Conservation (phyloP, 768 basidiomycete genomes). For the Baorangia bicolor region DNA sequence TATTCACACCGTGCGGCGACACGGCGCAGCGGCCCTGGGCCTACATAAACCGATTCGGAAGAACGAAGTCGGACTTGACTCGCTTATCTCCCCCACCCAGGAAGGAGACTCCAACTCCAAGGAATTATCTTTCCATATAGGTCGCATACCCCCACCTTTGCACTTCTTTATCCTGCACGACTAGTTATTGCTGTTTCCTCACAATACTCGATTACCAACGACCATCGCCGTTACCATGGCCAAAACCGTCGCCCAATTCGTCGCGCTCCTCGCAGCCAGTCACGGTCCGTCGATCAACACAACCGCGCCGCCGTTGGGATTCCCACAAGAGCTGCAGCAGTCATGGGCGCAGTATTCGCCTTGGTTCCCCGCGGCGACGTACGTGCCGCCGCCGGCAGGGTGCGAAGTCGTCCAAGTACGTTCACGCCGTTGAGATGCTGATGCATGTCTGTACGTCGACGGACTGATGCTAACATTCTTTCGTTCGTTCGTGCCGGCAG, state of each 20-base stretch:
- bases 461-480: background rate
- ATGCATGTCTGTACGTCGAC: background rate
- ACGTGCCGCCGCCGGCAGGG: slow-evolving; percentile 41
- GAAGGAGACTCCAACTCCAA: too few species aligned
- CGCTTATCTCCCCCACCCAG: background rate
- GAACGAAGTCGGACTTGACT: background rate
- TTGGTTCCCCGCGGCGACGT: slow-evolving; percentile 45
- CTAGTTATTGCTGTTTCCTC: background rate
- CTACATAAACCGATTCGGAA: background rate
- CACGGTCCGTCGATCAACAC: background rate
- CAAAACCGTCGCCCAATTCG: background rate
- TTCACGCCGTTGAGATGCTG: background rate
- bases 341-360: slow-evolving; percentile 63
- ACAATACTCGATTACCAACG: background rate
- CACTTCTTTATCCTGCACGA: background rate
- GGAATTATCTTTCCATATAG: background rate
- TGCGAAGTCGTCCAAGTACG: slow-evolving; percentile 56
- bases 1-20: background rate
- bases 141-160: background rate
- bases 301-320: slow-evolving; percentile 8
- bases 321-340: slow-evolving; percentile 16
- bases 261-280: background rate
- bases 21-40: background rate
- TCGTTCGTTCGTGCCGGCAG: background rate
- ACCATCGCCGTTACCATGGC: background rate